Conservation (phyloP, 2,329 filamentous ascomycete species). For the Beauveria sp. region DNA sequence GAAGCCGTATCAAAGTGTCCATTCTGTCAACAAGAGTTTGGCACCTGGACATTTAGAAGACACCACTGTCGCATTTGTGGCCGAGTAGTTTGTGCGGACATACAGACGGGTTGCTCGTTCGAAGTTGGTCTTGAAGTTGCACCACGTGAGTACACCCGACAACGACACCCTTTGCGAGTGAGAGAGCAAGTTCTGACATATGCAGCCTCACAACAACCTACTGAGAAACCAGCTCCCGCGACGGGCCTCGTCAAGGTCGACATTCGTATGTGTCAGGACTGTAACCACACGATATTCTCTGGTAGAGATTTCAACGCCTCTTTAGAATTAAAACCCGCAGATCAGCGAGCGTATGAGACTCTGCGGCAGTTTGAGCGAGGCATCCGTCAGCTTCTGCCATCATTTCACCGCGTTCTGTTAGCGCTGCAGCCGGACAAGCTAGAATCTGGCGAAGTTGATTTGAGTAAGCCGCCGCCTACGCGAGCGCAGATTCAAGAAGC, state of each 20-base stretch:
- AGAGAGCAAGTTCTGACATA: conserved; percentile 10
- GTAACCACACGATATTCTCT: conserved; percentile 54
- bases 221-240: conserved; percentile 30
- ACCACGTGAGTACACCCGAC: conserved; percentile 29
- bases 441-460: conserved; percentile 29
- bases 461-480: conserved; percentile 38
- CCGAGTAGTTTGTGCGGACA: conserved; percentile 85
- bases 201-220: conserved; percentile 32
- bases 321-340: conserved; percentile 58
- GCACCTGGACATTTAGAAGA: conserved; percentile 82
- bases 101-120: conserved; percentile 72
- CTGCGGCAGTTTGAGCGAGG: conserved; percentile 81
- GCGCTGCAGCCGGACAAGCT: conserved; percentile 54
- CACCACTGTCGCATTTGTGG: conserved; percentile 96
- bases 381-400: conserved; percentile 72
- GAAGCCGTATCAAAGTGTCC: conserved; percentile 72
- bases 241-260: conserved; percentile 60
- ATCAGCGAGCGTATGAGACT: conserved; percentile 76
- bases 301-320: conserved; percentile 73
- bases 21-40: conserved; percentile 94
- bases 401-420: conserved; percentile 71
- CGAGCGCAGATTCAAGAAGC: conserved; percentile 73
- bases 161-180: neutral
- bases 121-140: conserved; percentile 77
- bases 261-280: conserved; percentile 87